phyloP scores from a whole-genome alignment of 345 rosid genomes.

The Hypericum androsaemum region DNA sequence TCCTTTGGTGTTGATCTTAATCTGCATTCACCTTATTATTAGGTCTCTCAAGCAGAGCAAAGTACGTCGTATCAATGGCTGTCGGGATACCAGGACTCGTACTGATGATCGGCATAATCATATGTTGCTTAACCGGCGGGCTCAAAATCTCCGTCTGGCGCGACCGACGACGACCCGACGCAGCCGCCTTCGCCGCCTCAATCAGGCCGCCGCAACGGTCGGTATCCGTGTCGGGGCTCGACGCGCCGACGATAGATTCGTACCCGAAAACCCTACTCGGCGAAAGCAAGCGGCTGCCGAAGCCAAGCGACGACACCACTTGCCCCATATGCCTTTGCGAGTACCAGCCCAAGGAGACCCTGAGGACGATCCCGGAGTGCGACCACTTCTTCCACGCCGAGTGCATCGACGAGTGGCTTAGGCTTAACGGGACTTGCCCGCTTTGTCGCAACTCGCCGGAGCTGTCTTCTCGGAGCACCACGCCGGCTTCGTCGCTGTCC shows the following conservation, averaged over 20 bases:
- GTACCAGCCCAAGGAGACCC: conserved; percentile 39
- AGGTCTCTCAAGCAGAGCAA: no score
- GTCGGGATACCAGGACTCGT: no score
- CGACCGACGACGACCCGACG: no score
- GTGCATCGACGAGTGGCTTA: conserved; percentile 57
- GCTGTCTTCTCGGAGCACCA: background rate
- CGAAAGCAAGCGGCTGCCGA: conserved; percentile 39
- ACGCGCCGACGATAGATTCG: conserved; percentile 41
- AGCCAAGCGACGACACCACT: conserved; percentile 33
- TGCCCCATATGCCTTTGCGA: conserved; percentile 52
- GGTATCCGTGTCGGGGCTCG: conserved; percentile 22
- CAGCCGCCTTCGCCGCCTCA: no score
- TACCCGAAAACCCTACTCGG: conserved; percentile 49
- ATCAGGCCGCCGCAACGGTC: conserved; percentile 11
- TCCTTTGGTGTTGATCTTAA: no score
- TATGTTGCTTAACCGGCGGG: no score
- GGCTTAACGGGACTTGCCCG: conserved; percentile 43
- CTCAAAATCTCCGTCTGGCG: no score
- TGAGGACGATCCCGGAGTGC: conserved; percentile 48
- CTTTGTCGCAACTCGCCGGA: conserved; percentile 49
- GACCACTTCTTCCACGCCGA: conserved; percentile 52
- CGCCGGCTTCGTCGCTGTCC: conserved; percentile 3
- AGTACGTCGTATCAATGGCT: no score
- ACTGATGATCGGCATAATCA: no score
- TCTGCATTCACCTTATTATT: no score